Evolutionary conservation across 306 rosid species (phyloP), one percentile per base, ranked within the genome.

Genomic region (Lathyrus sativus): DNA sequence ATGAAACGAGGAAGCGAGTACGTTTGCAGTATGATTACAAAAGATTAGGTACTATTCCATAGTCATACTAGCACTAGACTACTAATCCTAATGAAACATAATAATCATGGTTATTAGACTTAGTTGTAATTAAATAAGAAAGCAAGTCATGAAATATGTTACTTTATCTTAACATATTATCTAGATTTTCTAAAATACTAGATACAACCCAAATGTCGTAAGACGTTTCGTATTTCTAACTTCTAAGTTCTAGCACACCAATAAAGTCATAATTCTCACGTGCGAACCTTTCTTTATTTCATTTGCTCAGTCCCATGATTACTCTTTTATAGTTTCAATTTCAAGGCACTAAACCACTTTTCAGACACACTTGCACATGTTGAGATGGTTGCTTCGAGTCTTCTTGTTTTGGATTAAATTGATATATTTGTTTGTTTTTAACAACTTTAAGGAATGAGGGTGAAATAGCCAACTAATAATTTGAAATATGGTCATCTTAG

Each of bases 391-490:
- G 22, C 22, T 46, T 46, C 6, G 9, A n/a, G 15, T 72, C 41
- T 49, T 72, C 41, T 49, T 49, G 72, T 49, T 43, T 65, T 65
- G 8, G 44, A 64, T 57, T 22, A 55, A 63, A 65, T 15, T 1
- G 9, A 41, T 51, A 19, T 69, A 39, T 35, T 39, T 6, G 8
- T 64, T 15, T 58, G 15, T 6, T 15, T 12, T 6, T 17, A 64
- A 43, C 13, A 59, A 15, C 10, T 7, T 28, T 58, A 28, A n/a
- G 62, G 62, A 41, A 65, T 28, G 56, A 6, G 11, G 24, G 54
- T 15, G 24, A 48, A 50, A 26, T 57, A 9, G 63, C 37, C 29
- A 69, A 15, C 3, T 9, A 3, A 33, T 68, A 37, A 38, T 48
- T 48, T 33, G 38, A 62, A 45, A 72, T 19, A 55, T 43, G 37